Evolutionary conservation across 768 basidiomycete species (phyloP).

Genomic region (Hericium rajendrae): DNA sequence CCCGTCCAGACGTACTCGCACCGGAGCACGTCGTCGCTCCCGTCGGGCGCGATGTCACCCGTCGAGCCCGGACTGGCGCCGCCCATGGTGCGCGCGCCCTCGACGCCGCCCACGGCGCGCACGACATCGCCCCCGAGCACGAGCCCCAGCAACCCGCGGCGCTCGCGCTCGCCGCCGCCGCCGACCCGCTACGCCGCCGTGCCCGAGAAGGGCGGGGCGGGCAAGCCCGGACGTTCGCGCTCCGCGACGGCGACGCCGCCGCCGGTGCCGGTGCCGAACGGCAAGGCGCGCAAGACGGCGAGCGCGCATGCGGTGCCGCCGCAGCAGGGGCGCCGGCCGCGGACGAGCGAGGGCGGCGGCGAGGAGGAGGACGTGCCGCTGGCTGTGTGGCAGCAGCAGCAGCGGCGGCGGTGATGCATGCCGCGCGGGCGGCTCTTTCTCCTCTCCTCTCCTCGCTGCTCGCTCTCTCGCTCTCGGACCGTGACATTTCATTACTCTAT

Average conservation of each 20-base stretch:
- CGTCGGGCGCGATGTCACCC: slow-evolving; percentile 37
- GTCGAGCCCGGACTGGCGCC: slow-evolving; percentile 20
- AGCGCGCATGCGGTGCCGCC: slow-evolving; percentile 53
- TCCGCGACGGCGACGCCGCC: slow-evolving; percentile 51
- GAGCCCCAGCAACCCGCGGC: not conserved
- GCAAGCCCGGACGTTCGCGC: slow-evolving; percentile 54
- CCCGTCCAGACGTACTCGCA: slow-evolving; percentile 17
- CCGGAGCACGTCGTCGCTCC: slow-evolving; percentile 26
- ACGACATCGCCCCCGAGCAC: slow-evolving; percentile 45
- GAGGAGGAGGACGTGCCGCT: slow-evolving; percentile 79
- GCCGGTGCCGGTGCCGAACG: slow-evolving; percentile 28
- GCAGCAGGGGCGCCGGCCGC: slow-evolving; percentile 29
- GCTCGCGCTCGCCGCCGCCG: slow-evolving; percentile 10
- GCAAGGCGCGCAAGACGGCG: slow-evolving; percentile 50
- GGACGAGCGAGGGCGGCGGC: slow-evolving; percentile 30
- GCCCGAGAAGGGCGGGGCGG: slow-evolving; percentile 5
- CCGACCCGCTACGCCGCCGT: not conserved
- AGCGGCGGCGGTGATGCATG: slow-evolving; percentile 20
- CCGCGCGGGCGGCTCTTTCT: not conserved
- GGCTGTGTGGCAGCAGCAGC: slow-evolving; percentile 61
- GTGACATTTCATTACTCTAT: not conserved
- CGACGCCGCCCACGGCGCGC: slow-evolving; percentile 31
- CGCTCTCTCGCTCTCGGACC: not conserved
- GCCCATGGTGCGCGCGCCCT: slow-evolving; percentile 19
- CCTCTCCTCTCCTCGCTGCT: not conserved